These are phyloP conservation scores for Aureobasidium vineae DNA, from an alignment of 2,329 filamentous ascomycete species.

Conservation along the genomic window DNA sequence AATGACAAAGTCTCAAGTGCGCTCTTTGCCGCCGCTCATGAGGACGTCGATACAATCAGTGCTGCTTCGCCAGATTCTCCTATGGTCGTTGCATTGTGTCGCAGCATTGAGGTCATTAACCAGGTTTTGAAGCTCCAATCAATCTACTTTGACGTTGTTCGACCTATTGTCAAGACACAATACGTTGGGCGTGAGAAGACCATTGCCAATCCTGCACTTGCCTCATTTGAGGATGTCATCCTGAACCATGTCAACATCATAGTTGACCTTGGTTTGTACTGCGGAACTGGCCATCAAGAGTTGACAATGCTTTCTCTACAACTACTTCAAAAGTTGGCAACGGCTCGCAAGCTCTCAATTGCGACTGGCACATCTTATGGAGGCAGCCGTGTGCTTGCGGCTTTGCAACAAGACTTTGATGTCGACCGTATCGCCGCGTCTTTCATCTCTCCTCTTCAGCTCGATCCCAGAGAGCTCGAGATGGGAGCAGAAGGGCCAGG, in stretches of 20 bases:
- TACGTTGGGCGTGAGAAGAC: constrained; percentile 57
- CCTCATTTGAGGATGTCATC: constrained; percentile 90
- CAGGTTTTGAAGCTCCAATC: constrained; percentile 81
- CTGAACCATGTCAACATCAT: constrained; percentile 76
- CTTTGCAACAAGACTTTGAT: constrained; percentile 75
- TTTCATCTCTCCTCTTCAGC: constrained; percentile 66
- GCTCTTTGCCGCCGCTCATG: constrained; percentile 75
- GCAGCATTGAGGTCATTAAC: constrained; percentile 79
- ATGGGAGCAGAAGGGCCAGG: constrained; percentile 66
- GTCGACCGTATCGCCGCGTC: constrained; percentile 75
- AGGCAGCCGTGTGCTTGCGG: constrained; percentile 69
- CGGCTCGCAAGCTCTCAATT: constrained; percentile 70
- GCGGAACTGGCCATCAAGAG: constrained; percentile 76
- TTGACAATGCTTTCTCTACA: constrained; percentile 77
- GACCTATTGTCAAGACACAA: constrained; percentile 70
- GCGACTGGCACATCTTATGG: constrained; percentile 51
- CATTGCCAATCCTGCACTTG: constrained; percentile 71
- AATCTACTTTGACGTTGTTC: constrained; percentile 86
- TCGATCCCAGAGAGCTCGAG: constrained; percentile 68
- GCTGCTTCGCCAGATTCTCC: constrained; percentile 74
- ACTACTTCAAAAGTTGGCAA: constrained; percentile 80
- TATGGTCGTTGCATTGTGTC: constrained; percentile 72
- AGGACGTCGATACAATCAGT: constrained; percentile 70
- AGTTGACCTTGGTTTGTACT: constrained; percentile 80
- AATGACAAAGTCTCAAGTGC: constrained; percentile 82